Evolutionary conservation across 345 rosid genomes (phyloP).

Genomic region (Eucalyptus microcorys): DNA sequence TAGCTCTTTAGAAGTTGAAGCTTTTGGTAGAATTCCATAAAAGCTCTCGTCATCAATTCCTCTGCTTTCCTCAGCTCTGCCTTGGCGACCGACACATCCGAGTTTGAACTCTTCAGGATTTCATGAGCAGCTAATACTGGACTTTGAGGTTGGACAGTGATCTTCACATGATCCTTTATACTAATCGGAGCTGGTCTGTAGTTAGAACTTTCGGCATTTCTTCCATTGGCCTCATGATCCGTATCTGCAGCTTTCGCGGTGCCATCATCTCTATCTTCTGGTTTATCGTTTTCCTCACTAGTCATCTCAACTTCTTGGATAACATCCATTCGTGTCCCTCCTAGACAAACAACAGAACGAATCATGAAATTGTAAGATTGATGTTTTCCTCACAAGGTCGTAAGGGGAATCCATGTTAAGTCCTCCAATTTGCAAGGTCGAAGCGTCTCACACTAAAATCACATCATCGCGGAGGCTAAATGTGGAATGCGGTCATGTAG

Average conservation of each 20-base stretch:
- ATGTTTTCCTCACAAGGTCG: not conserved
- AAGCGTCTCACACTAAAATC: not conserved
- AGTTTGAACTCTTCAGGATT: conserved; percentile 42
- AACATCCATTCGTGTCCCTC: not conserved
- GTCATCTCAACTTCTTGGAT: conserved; percentile 27
- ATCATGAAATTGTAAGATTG: not conserved
- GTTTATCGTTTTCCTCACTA: not conserved
- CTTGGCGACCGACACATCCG: conserved; percentile 35
- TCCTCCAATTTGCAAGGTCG: not conserved
- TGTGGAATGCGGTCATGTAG: not conserved
- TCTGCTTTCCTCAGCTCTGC: conserved; percentile 42
- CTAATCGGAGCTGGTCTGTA: conserved; percentile 21
- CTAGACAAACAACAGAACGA: not conserved
- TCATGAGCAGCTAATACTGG: conserved; percentile 40
- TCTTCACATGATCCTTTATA: conserved; percentile 23
- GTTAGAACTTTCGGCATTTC: not conserved
- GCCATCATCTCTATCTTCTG: not conserved
- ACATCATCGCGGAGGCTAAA: not conserved
- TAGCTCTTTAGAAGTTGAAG: conserved; percentile 52
- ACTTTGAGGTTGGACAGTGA: conserved; percentile 22
- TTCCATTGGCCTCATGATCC: not conserved
- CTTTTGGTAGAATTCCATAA: conserved; percentile 58
- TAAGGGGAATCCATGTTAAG: not conserved
- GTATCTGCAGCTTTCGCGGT: not conserved
- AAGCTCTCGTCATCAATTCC: conserved; percentile 24